Evolutionary conservation across 352 stramenopile species (phyloP).

Genomic region (Pythium insidiosum): DNA sequence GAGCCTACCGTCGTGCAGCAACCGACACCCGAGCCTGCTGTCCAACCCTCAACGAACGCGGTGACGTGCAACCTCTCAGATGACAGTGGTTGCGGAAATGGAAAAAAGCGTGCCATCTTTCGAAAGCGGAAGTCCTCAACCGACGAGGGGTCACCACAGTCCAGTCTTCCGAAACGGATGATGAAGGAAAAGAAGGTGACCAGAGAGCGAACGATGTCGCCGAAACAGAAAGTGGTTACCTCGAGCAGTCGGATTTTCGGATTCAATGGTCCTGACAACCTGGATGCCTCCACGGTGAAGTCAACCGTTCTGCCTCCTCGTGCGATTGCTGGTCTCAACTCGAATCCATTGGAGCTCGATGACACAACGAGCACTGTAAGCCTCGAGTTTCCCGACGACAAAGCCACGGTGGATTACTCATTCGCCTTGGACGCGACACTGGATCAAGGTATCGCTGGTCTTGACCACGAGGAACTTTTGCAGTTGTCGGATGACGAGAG

Average conservation of each 20-base stretch:
- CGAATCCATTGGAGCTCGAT: constrained; percentile 50
- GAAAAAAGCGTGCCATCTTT: constrained; percentile 54
- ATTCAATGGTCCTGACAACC: no score
- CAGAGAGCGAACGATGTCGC: constrained; percentile 59
- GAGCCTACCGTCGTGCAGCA: no score
- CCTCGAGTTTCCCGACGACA: constrained; percentile 75
- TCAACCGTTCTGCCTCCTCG: constrained; percentile 19
- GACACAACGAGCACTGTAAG: constrained; percentile 49
- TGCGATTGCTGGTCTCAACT: constrained; percentile 18
- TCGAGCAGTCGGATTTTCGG: constrained; percentile 35
- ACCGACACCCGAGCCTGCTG: no score
- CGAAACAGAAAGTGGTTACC: constrained; percentile 56
- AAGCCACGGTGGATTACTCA: constrained; percentile 48
- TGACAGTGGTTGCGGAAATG: no score
- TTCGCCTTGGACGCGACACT: constrained; percentile 38
- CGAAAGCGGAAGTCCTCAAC: constrained; percentile 59
- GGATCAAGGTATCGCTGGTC: constrained; percentile 54
- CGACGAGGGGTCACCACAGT: constrained; percentile 28
- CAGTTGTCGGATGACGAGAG: constrained; percentile 73
- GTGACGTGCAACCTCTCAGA: no score
- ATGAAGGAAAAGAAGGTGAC: constrained; percentile 53
- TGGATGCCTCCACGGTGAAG: no score
- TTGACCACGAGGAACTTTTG: constrained; percentile 74
- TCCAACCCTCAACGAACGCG: no score
- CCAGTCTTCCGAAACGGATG: constrained; percentile 59